Evolutionary conservation across 2,329 filamentous ascomycete genomes (phyloP), one percentile per base, ranked within the genome.

Genomic region (Gaeumannomyces tritici): DNA sequence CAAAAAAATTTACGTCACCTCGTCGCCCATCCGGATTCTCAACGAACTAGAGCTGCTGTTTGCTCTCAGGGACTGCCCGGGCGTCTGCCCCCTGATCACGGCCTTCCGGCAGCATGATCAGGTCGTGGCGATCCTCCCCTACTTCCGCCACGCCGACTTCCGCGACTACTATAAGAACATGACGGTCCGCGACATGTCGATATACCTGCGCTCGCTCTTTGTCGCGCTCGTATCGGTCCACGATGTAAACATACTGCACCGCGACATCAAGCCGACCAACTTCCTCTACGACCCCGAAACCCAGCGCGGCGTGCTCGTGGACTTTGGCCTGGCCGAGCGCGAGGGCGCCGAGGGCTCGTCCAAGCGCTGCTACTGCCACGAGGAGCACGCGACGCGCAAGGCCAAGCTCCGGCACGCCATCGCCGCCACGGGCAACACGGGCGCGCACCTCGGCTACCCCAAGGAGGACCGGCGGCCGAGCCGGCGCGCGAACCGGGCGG

Each of bases 1-100:
- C 75, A 99, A 99, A 79, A 99, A 99, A 79, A 99, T 99, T 69
- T 99, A 99, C 74, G 95, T 98, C 66, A 99, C 96, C 0, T 97
- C 93, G 65, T 97, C 92, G 67, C 95, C 95, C 0, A 83, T 88
- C 31, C 90, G 95, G 57, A 98, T 99, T 68, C 85, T 96, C 71
- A 99, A 99, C 76, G 95, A 99, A 75, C 86, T 99, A 24, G 93
- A 98, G 69, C 83, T 99, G 27, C 84, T 99, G 27, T 87, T 96
- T 72, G 92, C 96, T 72, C 83, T 99, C 11, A 85, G 89, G 60
- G 85, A 89, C 63, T 96, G 89, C 64, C 83, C 86, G 54, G 91
- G 91, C 2, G 93, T 99, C 29, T 98, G 95, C 69, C 93, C 95
- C 42, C 83, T 99, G 26, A 96, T 99, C 73, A 99, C 95, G 8